Evolutionary conservation across 1,284 basidiomycete species (phyloP), one percentile per base, ranked within the genome.

Genomic region (Coniferiporia weirii): DNA sequence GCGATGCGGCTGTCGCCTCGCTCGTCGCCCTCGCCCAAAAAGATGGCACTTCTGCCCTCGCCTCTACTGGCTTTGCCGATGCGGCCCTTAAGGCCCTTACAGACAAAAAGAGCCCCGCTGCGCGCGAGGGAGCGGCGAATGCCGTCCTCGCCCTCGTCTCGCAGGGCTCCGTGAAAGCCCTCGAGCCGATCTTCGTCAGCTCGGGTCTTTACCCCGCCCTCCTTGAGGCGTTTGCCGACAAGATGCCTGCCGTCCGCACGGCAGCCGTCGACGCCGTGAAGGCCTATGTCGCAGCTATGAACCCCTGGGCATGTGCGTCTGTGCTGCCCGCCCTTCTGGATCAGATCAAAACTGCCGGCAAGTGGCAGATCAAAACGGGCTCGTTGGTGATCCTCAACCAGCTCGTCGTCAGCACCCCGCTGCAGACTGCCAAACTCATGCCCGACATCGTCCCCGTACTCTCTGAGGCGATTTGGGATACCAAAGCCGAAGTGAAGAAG

Each of bases 401-500:
- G 79, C 85, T 99, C 74, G 89, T 98, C 71, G 77, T 75, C 66
- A 87, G 87, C 68, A 90, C 92, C 55, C 93, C 95, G 57, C 73
- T 78, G 64, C 95, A 97, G 79, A 92, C 86, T 66, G 91, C 91
- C 65, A 87, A 85, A 70, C 87, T 93, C 71, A 98, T 95, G 82
- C 95, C 96, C 65, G 93, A 97, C 62, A 95, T 98, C 69, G 90
- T 99, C 66, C 97, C 97, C 64, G 81, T 97, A 71, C 93, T 99
- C 72, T 76, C 95, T 54, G 96, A 95, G 72, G 95, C 90, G 64
- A 98, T 99, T 72, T 98, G 95, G 95, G 97, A 99, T 79, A 99
- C 97, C 79, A 99, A 99, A 83, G 85, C 93, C 64, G 95, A 98
- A 68, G 97, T 99, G 75, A 98, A 98, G 89, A 99, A 98, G 84